phyloP scores from a whole-genome alignment of 805 yeast species.

The Isabelozyma rhagii region DNA sequence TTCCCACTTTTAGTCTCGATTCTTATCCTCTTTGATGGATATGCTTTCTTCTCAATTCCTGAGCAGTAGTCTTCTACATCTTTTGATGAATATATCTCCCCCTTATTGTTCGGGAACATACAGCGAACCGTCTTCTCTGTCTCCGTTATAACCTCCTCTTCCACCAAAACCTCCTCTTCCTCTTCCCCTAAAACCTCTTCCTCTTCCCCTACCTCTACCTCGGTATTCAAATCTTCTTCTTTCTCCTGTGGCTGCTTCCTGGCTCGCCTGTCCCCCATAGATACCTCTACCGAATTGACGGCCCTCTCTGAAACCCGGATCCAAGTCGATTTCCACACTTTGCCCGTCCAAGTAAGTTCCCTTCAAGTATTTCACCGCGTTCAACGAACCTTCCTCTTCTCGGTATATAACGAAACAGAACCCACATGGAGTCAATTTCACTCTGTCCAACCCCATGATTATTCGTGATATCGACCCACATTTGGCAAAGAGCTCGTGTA shows the following conservation, averaged over 20 bases:
- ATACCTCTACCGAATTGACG: slow-evolving; percentile 93
- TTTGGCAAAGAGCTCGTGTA: slow-evolving; percentile 79
- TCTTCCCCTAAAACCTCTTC: slow-evolving; percentile 45
- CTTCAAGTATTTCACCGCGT: slow-evolving; percentile 78
- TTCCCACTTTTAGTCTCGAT: no score
- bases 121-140: background rate
- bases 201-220: slow-evolving; percentile 18
- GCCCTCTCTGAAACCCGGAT: slow-evolving; percentile 95
- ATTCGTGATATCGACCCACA: slow-evolving; percentile 77
- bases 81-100: no score
- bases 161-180: slow-evolving; percentile 29
- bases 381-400: slow-evolving; percentile 65
- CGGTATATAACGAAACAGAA: slow-evolving; percentile 88
- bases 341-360: slow-evolving; percentile 84
- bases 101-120: background rate
- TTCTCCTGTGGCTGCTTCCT: slow-evolving; percentile 42
- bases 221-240: slow-evolving; percentile 10
- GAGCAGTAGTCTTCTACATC: no score
- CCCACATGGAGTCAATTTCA: slow-evolving; percentile 92
- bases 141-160: slow-evolving; percentile 17
- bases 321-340: slow-evolving; percentile 80
- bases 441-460: slow-evolving; percentile 92
- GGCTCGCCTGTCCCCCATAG: slow-evolving; percentile 87
- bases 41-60: no score
- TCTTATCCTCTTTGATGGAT: no score